These are phyloP conservation scores for Primulina huaijiensis DNA, from an alignment of 257 asterid species.

Conservation along the genomic window DNA sequence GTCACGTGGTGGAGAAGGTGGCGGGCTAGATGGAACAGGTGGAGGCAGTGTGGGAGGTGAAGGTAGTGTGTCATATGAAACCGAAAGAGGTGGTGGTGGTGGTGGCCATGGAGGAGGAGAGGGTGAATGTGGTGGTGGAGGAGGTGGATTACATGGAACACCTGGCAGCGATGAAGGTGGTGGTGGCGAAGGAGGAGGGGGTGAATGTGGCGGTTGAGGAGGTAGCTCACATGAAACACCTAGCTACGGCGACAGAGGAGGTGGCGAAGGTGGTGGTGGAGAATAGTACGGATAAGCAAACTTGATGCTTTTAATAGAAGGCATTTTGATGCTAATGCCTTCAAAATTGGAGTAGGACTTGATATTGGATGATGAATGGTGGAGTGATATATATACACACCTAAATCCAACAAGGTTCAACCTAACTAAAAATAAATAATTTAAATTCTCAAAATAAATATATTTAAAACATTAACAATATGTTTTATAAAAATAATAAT, in stretches of 20 bases:
- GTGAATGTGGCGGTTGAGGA: not conserved
- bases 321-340: slow-evolving; percentile 23
- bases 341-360: not conserved
- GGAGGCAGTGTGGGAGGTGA: not conserved
- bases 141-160: not conserved
- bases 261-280: slow-evolving; percentile 29
- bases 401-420: not conserved
- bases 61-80: not conserved
- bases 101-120: not conserved
- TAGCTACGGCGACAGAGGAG: too few relatives aligned
- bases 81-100: not conserved
- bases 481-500: too few relatives aligned
- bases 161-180: too few relatives aligned
- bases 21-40: not conserved
- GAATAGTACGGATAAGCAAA: slow-evolving; percentile 41
- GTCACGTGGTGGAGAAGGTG: not conserved
- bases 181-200: not conserved
- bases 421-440: too few relatives aligned
- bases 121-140: not conserved
- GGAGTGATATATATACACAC: not conserved
- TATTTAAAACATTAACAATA: too few relatives aligned
- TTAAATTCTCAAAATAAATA: not conserved
- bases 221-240: not conserved
- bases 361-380: not conserved
- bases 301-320: slow-evolving; percentile 28